Conservation (phyloP, 495 filamentous ascomycete genomes). For the Chaetomidium leptoderma region DNA sequence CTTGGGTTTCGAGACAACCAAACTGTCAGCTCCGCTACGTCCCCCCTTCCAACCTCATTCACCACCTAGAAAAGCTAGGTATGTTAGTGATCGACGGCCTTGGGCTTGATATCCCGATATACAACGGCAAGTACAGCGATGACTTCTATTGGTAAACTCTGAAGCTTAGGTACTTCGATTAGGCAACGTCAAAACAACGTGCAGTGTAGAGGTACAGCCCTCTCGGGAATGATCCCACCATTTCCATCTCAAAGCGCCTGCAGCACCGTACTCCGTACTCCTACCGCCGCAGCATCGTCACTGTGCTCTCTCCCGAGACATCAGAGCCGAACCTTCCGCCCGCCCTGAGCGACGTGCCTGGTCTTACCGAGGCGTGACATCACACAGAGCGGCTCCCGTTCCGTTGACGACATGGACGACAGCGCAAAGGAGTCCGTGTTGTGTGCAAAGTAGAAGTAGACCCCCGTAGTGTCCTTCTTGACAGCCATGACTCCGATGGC, state of each 20-base stretch:
- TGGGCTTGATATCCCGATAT: neutral
- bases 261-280: neutral
- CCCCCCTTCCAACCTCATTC: too few relatives aligned
- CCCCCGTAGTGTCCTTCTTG: conserved; percentile 67
- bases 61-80: too few relatives aligned
- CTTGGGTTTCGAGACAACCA: too few relatives aligned
- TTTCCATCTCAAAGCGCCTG: neutral
- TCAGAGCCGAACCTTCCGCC: conserved; percentile 42
- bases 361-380: conserved; percentile 67
- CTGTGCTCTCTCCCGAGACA: neutral
- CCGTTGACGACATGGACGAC: conserved; percentile 77
- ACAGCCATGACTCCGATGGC: conserved; percentile 81
- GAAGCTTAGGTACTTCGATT: neutral
- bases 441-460: conserved; percentile 81
- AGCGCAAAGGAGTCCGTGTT: conserved; percentile 91
- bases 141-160: neutral
- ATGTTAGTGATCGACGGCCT: too few relatives aligned
- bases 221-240: neutral
- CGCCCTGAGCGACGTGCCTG: conserved; percentile 44
- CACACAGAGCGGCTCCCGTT: conserved; percentile 63
- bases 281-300: neutral
- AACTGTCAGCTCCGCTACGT: too few relatives aligned
- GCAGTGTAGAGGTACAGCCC: neutral
- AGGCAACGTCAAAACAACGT: too few relatives aligned
- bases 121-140: neutral